These are phyloP conservation scores for Zygoascus hellenicus DNA, from an alignment of 1,139 yeast genomes.

Conservation along the genomic window DNA sequence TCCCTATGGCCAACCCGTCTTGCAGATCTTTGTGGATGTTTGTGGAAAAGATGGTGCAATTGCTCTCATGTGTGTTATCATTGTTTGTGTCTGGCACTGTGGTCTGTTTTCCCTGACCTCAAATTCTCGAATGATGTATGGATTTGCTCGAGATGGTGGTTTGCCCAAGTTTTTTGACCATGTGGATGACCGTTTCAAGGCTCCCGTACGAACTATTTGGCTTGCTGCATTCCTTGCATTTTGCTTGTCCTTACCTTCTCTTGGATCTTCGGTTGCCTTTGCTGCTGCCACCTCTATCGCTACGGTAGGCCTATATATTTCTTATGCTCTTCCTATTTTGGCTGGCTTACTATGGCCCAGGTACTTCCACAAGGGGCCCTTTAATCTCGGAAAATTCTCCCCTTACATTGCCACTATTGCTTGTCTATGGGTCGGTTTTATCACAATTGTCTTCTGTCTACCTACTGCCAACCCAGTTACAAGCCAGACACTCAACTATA, in stretches of 20 bases:
- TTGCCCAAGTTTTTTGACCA: constrained; percentile 49
- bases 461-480: constrained; percentile 61
- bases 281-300: constrained; percentile 72
- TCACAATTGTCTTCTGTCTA: constrained; percentile 64
- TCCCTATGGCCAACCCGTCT: constrained; percentile 62
- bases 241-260: constrained; percentile 50
- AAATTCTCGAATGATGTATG: constrained; percentile 74
- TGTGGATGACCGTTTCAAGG: constrained; percentile 47
- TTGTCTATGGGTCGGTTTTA: constrained; percentile 42
- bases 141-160: constrained; percentile 82
- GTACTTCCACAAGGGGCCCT: constrained; percentile 60
- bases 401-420: constrained; percentile 36
- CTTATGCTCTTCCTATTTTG: constrained; percentile 59
- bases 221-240: constrained; percentile 52
- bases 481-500: constrained; percentile 61
- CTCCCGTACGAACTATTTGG: constrained; percentile 69
- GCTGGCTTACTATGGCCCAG: constrained; percentile 47
- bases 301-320: constrained; percentile 65
- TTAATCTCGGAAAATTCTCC: constrained; percentile 54
- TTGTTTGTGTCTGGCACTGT: constrained; percentile 35
- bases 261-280: constrained; percentile 63
- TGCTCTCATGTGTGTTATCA: constrained; percentile 49
- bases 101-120: constrained; percentile 47
- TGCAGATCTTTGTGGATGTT: constrained; percentile 48
- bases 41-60: constrained; percentile 50